Conservation (phyloP, 805 yeast genomes). For the Metschnikowia santaceciliae region DNA sequence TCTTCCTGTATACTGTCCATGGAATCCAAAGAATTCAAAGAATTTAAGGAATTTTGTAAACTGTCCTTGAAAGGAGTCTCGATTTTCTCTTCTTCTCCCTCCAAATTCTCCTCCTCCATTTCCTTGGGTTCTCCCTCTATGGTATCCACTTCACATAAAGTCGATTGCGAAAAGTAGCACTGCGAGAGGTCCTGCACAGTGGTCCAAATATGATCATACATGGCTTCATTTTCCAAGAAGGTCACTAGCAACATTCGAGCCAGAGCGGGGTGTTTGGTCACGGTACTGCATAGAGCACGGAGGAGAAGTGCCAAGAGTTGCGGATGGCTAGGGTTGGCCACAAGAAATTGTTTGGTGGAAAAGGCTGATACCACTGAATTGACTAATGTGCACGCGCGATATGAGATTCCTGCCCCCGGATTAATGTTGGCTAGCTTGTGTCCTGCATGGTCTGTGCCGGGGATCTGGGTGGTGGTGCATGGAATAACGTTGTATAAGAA, state of each 20-base stretch:
- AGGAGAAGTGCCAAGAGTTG: constrained; percentile 59
- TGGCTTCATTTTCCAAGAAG: constrained; percentile 39
- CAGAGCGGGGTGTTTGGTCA: constrained; percentile 47
- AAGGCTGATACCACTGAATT: constrained; percentile 41
- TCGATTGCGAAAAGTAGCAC: not conserved
- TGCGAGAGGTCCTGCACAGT: constrained; percentile 2
- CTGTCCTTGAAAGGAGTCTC: not conserved
- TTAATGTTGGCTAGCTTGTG: constrained; percentile 28
- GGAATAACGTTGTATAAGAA: constrained; percentile 59
- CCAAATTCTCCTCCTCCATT: too few relatives aligned
- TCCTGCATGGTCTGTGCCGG: constrained; percentile 18
- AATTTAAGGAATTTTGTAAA: too few relatives aligned
- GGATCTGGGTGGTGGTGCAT: constrained; percentile 16
- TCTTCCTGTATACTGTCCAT: not conserved
- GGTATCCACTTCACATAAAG: not conserved
- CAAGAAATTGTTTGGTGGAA: constrained; percentile 32
- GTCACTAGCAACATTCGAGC: constrained; percentile 53
- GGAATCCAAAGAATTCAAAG: not conserved
- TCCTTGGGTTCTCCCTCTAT: not conserved
- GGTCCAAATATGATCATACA: constrained; percentile 33
- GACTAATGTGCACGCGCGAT: constrained; percentile 45
- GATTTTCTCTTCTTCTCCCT: not conserved
- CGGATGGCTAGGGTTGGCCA: constrained; percentile 41
- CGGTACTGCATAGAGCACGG: constrained; percentile 50
- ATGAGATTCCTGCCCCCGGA: constrained; percentile 45